phyloP scores from a whole-genome alignment of 306 rosid species.

The Luffa acutangula region DNA sequence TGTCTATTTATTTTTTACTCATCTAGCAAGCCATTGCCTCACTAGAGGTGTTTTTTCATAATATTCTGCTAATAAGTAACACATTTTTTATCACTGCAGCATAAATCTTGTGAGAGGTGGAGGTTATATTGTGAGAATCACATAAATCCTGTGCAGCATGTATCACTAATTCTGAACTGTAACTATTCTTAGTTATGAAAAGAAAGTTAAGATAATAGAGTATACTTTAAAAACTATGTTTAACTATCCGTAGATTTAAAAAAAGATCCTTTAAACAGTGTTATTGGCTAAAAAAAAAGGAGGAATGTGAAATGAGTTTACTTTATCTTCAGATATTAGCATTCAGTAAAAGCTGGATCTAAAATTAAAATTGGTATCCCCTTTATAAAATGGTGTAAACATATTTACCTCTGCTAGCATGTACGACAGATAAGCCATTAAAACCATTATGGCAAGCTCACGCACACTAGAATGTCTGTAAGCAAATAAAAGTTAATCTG shows the following conservation, averaged over 20 bases:
- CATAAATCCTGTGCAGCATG: not conserved
- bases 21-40: not conserved
- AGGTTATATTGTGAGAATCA: not conserved
- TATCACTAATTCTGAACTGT: not conserved
- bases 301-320: no score
- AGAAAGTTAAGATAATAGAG: not conserved
- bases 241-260: not conserved
- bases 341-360: not conserved
- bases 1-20: not conserved
- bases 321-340: not conserved
- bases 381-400: not conserved
- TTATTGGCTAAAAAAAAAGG: not conserved
- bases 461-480: conserved; percentile 84
- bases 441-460: conserved; percentile 63
- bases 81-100: not conserved
- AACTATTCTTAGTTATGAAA: not conserved
- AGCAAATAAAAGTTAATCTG: not conserved
- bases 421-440: conserved; percentile 92
- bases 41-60: not conserved
- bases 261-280: not conserved
- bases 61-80: not conserved
- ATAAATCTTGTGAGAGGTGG: not conserved
- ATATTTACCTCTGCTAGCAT: conserved; percentile 80
- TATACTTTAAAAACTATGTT: not conserved
- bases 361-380: not conserved